A percentile compares a stretch with the other conserved stretches of the same genome.
Evolutionary conservation across 768 basidiomycete species (phyloP).

Genomic region (Russula lepida): DNA sequence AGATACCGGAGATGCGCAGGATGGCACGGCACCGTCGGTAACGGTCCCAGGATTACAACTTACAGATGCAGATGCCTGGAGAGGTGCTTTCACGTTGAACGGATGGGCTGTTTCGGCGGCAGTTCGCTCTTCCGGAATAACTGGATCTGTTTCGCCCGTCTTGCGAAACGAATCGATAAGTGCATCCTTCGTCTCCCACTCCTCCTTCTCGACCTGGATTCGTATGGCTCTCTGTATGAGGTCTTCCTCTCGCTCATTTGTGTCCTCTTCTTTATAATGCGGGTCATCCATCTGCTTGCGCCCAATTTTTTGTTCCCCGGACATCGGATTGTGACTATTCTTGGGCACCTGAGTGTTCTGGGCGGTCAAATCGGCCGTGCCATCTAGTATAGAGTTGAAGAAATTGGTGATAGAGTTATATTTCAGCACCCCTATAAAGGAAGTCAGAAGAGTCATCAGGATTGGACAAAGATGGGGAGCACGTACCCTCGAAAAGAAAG

Average conservation of each 20-base stretch:
- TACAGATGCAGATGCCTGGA: not conserved
- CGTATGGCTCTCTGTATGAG: conserved; percentile 25
- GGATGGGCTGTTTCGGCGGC: conserved; percentile 16
- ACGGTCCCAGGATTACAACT: not conserved
- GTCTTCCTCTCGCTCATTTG: conserved; percentile 23
- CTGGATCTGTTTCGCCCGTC: conserved; percentile 24
- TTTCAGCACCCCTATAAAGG: conserved; percentile 52
- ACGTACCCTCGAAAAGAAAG: conserved; percentile 59
- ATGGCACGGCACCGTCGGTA: not conserved
- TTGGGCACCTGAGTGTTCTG: conserved; percentile 27
- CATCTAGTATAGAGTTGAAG: conserved; percentile 63
- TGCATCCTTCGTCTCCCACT: conserved; percentile 17
- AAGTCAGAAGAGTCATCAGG: not conserved
- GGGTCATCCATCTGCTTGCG: conserved; percentile 30
- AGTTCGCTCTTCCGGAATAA: conserved; percentile 19
- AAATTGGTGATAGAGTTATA: conserved; percentile 66
- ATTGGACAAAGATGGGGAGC: not conserved
- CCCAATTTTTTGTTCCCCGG: conserved; percentile 41
- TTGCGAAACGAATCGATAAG: conserved; percentile 18
- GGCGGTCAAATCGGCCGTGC: conserved; percentile 47
- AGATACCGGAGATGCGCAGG: not conserved
- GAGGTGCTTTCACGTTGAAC: not conserved
- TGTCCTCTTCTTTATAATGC: conserved; percentile 8
- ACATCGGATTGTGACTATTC: not conserved
- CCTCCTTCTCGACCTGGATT: conserved; percentile 24